A percentile compares a stretch with the other conserved stretches of the same genome.
Conservation (phyloP, 2,329 filamentous ascomycete species). For the Fusarium bulbicola region DNA sequence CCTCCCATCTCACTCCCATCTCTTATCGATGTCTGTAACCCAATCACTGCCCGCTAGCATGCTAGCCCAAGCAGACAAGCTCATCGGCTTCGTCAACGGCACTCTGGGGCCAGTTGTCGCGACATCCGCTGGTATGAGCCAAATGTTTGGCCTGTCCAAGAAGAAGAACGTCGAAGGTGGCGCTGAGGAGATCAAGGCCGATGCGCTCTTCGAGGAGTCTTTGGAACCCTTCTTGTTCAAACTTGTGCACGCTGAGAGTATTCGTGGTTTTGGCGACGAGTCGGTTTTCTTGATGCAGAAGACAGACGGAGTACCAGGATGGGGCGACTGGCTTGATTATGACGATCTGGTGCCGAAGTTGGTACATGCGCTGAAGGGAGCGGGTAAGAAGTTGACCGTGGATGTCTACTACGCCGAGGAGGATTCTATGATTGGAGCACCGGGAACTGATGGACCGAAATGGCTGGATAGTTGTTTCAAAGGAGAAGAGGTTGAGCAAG, state of each 20-base stretch:
- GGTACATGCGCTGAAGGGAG: background rate
- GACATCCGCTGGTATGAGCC: slow-evolving; percentile 11
- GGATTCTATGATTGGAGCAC: slow-evolving; percentile 17
- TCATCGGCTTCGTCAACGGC: slow-evolving; percentile 13
- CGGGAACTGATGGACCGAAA: background rate
- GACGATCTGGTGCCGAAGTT: slow-evolving; percentile 10
- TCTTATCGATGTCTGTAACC: slow-evolving; percentile 1
- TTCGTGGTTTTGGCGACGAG: slow-evolving; percentile 12
- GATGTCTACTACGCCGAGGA: slow-evolving; percentile 21
- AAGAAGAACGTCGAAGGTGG: background rate
- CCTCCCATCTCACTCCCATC: background rate
- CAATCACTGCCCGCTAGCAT: background rate
- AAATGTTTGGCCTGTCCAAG: background rate
- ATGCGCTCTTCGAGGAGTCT: slow-evolving; percentile 1
- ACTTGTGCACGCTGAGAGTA: background rate
- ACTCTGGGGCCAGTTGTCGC: slow-evolving; percentile 1
- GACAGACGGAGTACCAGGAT: background rate
- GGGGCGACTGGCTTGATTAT: slow-evolving; percentile 19
- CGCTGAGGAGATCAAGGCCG: background rate
- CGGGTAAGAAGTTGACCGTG: background rate
- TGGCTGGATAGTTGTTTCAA: slow-evolving; percentile 19
- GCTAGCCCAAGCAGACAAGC: slow-evolving; percentile 17
- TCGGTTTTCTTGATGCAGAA: slow-evolving; percentile 25
- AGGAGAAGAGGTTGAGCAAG: background rate
- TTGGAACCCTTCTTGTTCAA: slow-evolving; percentile 2